phyloP scores from a whole-genome alignment of 1,284 basidiomycete species.

The Irpex sp. region DNA sequence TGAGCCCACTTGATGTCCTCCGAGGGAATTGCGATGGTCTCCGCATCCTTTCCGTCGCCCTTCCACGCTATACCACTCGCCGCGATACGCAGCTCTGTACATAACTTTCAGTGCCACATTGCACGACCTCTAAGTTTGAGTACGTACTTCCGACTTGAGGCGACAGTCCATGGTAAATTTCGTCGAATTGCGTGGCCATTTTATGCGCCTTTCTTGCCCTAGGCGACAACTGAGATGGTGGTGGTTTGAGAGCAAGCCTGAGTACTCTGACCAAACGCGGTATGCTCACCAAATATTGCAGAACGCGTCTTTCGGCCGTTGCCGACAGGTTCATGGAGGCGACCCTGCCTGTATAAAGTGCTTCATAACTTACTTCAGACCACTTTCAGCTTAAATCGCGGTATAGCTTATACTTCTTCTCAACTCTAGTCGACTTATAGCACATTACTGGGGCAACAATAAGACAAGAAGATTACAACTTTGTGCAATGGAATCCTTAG shows the following conservation, averaged over 20 bases:
- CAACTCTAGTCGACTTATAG: background rate
- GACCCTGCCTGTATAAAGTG: background rate
- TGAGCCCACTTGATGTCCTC: conserved; percentile 82
- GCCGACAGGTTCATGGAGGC: background rate
- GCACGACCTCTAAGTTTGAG: background rate
- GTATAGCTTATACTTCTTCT: too few relatives aligned
- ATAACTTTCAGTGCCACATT: background rate
- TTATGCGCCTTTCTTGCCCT: conserved; percentile 25
- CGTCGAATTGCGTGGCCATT: conserved; percentile 75
- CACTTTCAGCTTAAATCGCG: background rate
- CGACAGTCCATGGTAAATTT: conserved; percentile 73
- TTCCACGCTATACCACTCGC: conserved; percentile 91
- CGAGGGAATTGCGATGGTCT: conserved; percentile 61
- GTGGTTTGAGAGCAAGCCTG: conserved; percentile 16
- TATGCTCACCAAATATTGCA: conserved; percentile 5
- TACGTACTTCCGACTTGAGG: conserved; percentile 76
- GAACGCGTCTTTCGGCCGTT: conserved; percentile 6
- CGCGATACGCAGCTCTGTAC: conserved; percentile 82
- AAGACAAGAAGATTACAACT: background rate
- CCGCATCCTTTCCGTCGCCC: conserved; percentile 54
- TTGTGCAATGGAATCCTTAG: conserved; percentile 47
- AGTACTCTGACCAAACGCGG: background rate
- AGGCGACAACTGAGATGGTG: conserved; percentile 8
- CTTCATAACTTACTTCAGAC: background rate
- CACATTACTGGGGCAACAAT: background rate